phyloP scores from a whole-genome alignment of 306 rosid genomes.

The Glycine tomentella region DNA sequence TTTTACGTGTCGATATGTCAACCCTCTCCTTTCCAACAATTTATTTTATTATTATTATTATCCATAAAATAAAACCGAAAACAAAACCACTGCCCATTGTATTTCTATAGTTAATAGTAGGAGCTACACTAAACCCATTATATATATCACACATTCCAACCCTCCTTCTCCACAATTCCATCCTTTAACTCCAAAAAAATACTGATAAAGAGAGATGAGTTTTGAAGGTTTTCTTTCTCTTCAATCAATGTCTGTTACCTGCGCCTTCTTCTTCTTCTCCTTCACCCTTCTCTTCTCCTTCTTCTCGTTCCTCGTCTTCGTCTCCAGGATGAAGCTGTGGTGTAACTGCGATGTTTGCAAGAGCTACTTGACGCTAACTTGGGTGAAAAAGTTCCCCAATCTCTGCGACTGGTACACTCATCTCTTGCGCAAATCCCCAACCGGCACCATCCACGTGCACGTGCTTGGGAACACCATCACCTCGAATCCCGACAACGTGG shows the following conservation, averaged over 20 bases:
- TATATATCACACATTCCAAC: constrained; percentile 39
- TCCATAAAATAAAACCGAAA: too few species aligned
- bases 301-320: constrained; percentile 63
- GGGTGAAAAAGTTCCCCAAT: constrained; percentile 57
- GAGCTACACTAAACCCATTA: constrained; percentile 19
- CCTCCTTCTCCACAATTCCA: not conserved
- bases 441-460: constrained; percentile 70
- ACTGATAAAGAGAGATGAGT: not conserved
- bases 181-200: not conserved
- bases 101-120: not conserved
- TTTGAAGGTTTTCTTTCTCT: constrained; percentile 25
- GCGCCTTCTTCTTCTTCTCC: constrained; percentile 63
- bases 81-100: not conserved
- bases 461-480: constrained; percentile 75
- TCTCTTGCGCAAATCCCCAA: constrained; percentile 61
- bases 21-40: constrained; percentile 15
- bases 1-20: constrained; percentile 38
- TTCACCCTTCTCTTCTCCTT: constrained; percentile 65
- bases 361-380: constrained; percentile 53
- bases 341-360: constrained; percentile 75
- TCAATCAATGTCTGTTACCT: constrained; percentile 51
- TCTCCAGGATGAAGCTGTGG: constrained; percentile 72
- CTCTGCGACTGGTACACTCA: constrained; percentile 86
- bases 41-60: too few species aligned
- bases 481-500: constrained; percentile 74